These are phyloP conservation scores for Pachyrhizus erosus DNA, from an alignment of 306 rosid genomes.

Conservation along the genomic window DNA sequence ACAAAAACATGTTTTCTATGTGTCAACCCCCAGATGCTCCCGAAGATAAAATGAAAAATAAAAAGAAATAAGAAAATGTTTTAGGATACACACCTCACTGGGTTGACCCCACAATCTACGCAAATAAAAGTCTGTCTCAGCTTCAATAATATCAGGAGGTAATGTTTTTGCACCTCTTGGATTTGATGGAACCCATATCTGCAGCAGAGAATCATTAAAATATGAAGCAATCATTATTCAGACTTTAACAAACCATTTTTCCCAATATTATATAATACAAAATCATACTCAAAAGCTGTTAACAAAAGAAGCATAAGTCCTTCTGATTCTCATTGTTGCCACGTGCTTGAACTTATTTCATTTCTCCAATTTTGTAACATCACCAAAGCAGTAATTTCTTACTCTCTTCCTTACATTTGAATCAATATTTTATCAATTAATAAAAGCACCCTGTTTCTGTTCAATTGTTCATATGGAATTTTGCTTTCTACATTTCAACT, in stretches of 20 bases:
- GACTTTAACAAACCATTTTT: neutral
- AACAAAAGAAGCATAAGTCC: conserved; percentile 19
- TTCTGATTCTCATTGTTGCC: conserved; percentile 21
- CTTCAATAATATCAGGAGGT: conserved; percentile 81
- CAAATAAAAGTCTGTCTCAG: conserved; percentile 82
- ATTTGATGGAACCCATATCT: conserved; percentile 96
- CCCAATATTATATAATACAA: conserved; percentile 20
- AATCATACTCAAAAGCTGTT: conserved; percentile 16
- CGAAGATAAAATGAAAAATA: neutral
- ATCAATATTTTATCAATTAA: conserved; percentile 22
- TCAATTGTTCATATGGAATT: conserved; percentile 23
- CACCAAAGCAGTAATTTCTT: conserved; percentile 23
- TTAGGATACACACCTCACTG: conserved; percentile 71
- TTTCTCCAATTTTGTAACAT: conserved; percentile 21
- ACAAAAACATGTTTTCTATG: conserved; percentile 27
- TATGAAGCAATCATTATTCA: conserved; percentile 28
- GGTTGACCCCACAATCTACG: conserved; percentile 98
- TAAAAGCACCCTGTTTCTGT: conserved; percentile 7
- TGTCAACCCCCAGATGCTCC: neutral
- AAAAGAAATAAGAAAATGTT: neutral
- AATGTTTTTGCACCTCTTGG: conserved; percentile 96
- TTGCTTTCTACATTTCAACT: conserved; percentile 20
- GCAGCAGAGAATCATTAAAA: conserved; percentile 51
- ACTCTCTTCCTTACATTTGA: conserved; percentile 7
- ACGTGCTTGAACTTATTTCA: conserved; percentile 16